phyloP scores from a whole-genome alignment of 257 asterid species.

The Ligustrum vulgare region DNA sequence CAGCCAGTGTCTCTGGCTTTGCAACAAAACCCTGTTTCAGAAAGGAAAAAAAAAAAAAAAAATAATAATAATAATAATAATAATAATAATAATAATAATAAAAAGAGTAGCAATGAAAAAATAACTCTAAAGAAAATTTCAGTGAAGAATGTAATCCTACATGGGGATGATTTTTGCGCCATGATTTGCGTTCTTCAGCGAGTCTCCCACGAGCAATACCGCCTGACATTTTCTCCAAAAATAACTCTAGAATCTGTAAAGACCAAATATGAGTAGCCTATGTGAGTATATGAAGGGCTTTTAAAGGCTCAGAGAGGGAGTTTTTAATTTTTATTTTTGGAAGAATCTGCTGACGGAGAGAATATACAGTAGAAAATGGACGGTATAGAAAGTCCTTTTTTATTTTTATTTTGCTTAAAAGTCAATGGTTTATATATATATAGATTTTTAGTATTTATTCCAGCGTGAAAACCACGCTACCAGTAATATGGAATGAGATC shows the following conservation, averaged over 20 bases:
- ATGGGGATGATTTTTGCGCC: conserved; percentile 61
- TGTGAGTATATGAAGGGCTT: neutral
- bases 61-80: no score
- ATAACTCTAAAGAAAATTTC: neutral
- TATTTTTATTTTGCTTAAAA: neutral
- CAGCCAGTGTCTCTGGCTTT: conserved; percentile 59
- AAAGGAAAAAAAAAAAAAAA: neutral
- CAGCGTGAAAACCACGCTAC: conserved; percentile 4
- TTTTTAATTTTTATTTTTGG: neutral
- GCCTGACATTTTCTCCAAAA: conserved; percentile 41
- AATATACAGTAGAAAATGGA: neutral
- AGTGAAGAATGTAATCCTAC: conserved; percentile 21
- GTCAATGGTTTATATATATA: neutral
- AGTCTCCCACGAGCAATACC: conserved; percentile 60
- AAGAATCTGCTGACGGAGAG: neutral
- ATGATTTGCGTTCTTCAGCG: conserved; percentile 53
- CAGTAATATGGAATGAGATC: neutral
- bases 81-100: no score
- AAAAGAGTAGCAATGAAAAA: neutral
- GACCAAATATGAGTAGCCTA: neutral
- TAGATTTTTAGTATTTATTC: neutral
- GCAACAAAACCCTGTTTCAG: conserved; percentile 66
- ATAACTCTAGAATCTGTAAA: neutral
- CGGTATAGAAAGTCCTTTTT: neutral
- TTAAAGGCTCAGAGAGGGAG: neutral